Evolutionary conservation across 345 rosid genomes (phyloP).

Genomic region (Erodium maritimum): DNA sequence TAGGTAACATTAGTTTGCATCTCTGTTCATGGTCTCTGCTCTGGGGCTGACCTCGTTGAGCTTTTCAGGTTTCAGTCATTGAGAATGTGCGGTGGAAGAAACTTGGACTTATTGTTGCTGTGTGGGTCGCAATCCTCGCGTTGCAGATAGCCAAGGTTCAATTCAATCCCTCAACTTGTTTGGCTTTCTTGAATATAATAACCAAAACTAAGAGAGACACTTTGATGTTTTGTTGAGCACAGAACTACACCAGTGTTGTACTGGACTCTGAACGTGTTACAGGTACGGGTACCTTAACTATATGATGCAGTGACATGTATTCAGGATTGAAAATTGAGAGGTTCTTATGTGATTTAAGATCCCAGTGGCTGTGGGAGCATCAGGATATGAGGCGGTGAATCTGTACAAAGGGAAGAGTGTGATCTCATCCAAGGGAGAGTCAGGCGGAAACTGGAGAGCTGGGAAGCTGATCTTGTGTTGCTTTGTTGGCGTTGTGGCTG

Average conservation of each 20-base stretch:
- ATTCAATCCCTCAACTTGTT: background rate
- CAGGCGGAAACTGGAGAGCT: background rate
- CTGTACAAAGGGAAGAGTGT: conserved; percentile 5
- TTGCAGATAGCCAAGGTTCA: conserved; percentile 10
- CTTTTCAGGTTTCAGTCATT: conserved; percentile 20
- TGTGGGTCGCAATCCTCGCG: conserved; percentile 26
- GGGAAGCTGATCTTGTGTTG: conserved; percentile 5
- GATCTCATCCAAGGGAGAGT: conserved; percentile 5
- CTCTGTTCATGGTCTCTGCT: too few relatives aligned
- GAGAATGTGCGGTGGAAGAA: conserved; percentile 33
- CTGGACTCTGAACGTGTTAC: background rate
- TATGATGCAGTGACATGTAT: too few relatives aligned
- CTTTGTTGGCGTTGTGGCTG: conserved; percentile 3
- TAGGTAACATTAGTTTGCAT: too few relatives aligned
- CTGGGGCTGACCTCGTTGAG: conserved; percentile 1
- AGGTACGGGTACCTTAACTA: too few relatives aligned
- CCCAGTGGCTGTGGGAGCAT: conserved; percentile 15
- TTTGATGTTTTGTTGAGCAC: background rate
- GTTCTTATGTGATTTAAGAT: conserved; percentile 5
- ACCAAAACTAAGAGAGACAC: background rate
- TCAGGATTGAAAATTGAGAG: too few relatives aligned
- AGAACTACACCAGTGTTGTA: background rate
- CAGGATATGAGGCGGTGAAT: conserved; percentile 5
- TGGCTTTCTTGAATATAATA: too few relatives aligned
- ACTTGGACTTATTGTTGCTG: conserved; percentile 18